These are phyloP conservation scores for Luffa aegyptiaca DNA, from an alignment of 306 rosid genomes.

Conservation along the genomic window DNA sequence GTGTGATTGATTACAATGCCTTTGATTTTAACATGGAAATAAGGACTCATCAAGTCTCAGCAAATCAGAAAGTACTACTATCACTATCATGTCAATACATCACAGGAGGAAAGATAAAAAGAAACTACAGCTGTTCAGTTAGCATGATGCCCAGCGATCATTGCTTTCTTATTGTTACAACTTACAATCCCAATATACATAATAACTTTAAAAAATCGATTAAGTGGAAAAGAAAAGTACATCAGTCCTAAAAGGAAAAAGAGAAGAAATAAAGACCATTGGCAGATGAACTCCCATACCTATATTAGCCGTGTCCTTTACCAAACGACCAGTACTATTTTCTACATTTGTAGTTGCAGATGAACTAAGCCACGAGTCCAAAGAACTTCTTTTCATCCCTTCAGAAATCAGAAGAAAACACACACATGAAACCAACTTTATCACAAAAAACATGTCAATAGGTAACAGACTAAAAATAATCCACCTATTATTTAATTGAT, in stretches of 20 bases:
- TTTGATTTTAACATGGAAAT: too few relatives aligned
- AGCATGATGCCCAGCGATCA: not conserved
- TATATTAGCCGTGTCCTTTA: slow-evolving; percentile 8
- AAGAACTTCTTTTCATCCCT: slow-evolving; percentile 41
- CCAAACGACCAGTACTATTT: not conserved
- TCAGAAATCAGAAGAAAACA: slow-evolving; percentile 14
- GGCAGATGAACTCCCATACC: slow-evolving; percentile 19
- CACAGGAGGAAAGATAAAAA: not conserved
- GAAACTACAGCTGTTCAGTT: not conserved
- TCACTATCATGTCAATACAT: not conserved
- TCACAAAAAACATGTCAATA: not conserved
- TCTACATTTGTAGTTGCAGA: slow-evolving; percentile 30
- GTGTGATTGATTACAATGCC: too few relatives aligned
- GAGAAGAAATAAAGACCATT: not conserved
- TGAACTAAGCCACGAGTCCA: slow-evolving; percentile 68
- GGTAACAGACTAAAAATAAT: not conserved
- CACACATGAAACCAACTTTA: slow-evolving; percentile 14
- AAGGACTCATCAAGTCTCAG: not conserved
- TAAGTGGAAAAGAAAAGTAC: not conserved
- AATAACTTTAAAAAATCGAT: not conserved
- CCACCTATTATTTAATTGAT: not conserved
- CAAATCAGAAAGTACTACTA: not conserved
- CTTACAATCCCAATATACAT: not conserved
- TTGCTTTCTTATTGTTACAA: not conserved
- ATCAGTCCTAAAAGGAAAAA: not conserved